Conservation (phyloP, 139 green algal species). For the Auxenochlorella pyrenoidosa region DNA sequence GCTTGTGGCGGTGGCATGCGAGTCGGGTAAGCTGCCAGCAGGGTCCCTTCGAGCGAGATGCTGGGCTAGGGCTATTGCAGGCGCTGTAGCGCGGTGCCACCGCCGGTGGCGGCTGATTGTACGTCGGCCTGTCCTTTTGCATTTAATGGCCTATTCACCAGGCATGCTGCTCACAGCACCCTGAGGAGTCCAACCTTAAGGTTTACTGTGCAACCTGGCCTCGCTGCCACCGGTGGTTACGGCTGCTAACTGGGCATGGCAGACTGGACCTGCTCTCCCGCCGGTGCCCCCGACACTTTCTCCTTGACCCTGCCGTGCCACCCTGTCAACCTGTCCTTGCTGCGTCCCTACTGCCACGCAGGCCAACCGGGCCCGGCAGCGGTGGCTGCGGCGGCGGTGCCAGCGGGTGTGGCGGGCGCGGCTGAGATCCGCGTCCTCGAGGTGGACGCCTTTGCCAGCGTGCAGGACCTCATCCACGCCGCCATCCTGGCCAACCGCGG, state of each 20-base stretch:
- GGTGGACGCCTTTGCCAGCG: constrained; percentile 59
- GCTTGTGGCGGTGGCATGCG: constrained; percentile 10
- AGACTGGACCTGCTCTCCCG: neutral
- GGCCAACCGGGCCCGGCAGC: neutral
- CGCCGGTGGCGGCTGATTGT: neutral
- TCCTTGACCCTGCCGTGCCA: neutral
- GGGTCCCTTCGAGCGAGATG: neutral
- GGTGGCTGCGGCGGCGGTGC: neutral
- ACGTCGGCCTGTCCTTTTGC: neutral
- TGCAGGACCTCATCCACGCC: constrained; percentile 71
- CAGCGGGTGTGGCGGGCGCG: neutral
- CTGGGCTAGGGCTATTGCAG: neutral
- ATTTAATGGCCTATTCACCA: no score
- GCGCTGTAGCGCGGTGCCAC: neutral
- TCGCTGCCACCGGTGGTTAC: neutral
- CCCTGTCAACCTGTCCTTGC: neutral
- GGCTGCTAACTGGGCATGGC: neutral
- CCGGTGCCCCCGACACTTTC: neutral
- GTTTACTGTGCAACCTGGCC: neutral
- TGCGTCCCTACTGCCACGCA: neutral
- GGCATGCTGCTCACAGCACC: no score
- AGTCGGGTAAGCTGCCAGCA: neutral
- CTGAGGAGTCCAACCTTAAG: neutral
- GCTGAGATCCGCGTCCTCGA: constrained; percentile 55
- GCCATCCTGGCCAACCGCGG: constrained; percentile 54